A percentile compares a stretch with the other conserved stretches of the same genome.
phyloP scores from a whole-genome alignment of 2,329 filamentous ascomycete species.

The Eutypa lata region DNA sequence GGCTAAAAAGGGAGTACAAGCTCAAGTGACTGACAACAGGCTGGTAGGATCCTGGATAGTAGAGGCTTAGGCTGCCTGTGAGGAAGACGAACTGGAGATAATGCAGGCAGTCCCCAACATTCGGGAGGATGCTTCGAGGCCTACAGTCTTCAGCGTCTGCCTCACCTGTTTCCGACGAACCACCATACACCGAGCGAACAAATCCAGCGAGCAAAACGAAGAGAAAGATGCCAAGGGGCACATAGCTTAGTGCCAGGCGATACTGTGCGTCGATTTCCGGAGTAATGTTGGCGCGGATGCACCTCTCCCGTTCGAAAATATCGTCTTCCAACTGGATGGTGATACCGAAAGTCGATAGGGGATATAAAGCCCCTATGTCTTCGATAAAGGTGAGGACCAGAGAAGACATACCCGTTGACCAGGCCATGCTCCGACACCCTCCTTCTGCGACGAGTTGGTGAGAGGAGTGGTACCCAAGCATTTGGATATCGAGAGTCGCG shows the following conservation, averaged over 20 bases:
- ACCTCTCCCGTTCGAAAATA: slow-evolving; percentile 5
- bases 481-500: not conserved
- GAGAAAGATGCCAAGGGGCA: slow-evolving; percentile 12
- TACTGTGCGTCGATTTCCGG: slow-evolving; percentile 7
- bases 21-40: slow-evolving; percentile 63
- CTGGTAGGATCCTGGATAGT: slow-evolving; percentile 72
- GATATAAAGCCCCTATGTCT: slow-evolving; percentile 8
- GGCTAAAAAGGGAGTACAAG: slow-evolving; percentile 62
- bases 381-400: slow-evolving; percentile 1
- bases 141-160: not conserved
- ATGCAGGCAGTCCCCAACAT: slow-evolving; percentile 57
- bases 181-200: slow-evolving; percentile 1
- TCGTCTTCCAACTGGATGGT: slow-evolving; percentile 6
- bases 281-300: slow-evolving; percentile 14
- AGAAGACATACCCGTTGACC: not conserved
- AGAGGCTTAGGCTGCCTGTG: slow-evolving; percentile 65
- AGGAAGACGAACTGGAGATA: slow-evolving; percentile 75
- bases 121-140: slow-evolving; percentile 12
- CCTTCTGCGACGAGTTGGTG: not conserved
- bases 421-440: not conserved
- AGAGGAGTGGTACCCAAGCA: not conserved
- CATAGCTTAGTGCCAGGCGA: slow-evolving; percentile 8
- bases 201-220: slow-evolving; percentile 14
- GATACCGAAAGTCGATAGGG: slow-evolving; percentile 11
- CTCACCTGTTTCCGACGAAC: not conserved